Conservation (phyloP, 1,284 basidiomycete genomes). For the Heliocybe sulcata region DNA sequence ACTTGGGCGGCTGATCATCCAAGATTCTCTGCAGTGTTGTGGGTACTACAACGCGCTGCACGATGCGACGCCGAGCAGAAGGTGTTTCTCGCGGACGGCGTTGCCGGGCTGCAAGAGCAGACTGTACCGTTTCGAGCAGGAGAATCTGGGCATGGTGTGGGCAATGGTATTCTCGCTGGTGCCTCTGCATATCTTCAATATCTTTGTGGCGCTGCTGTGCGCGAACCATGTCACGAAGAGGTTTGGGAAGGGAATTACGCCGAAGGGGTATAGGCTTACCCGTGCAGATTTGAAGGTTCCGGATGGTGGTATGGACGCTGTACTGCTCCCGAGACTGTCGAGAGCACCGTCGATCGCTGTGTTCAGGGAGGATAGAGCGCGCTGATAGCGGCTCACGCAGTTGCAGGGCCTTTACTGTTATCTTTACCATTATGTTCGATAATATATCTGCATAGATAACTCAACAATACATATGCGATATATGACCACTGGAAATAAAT, state of each 20-base stretch:
- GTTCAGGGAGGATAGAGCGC: slow-evolving; percentile 13
- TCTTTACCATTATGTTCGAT: no score
- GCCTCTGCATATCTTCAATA: slow-evolving; percentile 57
- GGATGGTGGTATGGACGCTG: background rate
- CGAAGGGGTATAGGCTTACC: slow-evolving; percentile 57
- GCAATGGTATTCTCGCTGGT: slow-evolving; percentile 56
- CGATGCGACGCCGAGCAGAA: slow-evolving; percentile 50
- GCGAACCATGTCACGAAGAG: slow-evolving; percentile 65
- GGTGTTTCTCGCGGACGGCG: slow-evolving; percentile 60
- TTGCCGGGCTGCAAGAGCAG: slow-evolving; percentile 68
- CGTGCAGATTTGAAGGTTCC: slow-evolving; percentile 27
- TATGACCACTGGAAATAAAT: no score
- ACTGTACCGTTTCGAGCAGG: slow-evolving; percentile 54
- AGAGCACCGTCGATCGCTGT: slow-evolving; percentile 6
- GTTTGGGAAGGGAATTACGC: slow-evolving; percentile 70
- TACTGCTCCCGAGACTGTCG: background rate
- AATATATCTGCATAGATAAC: no score
- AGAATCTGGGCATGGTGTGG: slow-evolving; percentile 49
- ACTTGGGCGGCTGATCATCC: slow-evolving; percentile 51
- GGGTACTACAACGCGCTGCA: slow-evolving; percentile 65
- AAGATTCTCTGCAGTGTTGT: slow-evolving; percentile 66
- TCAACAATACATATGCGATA: no score
- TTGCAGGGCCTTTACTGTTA: no score
- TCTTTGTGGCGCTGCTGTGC: slow-evolving; percentile 58
- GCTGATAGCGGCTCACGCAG: background rate